Base-by-base conservation (phyloP, 331 rosid species). In the Acacia concinna region DNA sequence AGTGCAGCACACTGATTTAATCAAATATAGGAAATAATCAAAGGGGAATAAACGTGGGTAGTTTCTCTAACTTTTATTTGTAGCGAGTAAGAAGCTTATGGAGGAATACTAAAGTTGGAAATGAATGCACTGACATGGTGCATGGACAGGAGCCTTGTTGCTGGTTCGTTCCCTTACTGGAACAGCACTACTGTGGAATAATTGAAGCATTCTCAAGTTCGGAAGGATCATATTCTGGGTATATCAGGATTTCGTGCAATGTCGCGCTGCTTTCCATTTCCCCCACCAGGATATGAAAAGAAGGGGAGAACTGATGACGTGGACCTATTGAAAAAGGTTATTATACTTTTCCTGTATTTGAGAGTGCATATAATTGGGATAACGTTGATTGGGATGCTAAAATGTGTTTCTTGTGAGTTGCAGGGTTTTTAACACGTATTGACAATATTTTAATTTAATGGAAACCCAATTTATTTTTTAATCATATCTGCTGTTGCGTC, bases 251-350 rank as follows among this genome's bases (percentile, higher is more conserved):
- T 91, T 81, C 85, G 90, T 91, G 97, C 98, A 83, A 94, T 94
- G 98, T 94, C 98, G 85, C 98, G 98, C 85, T 94, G 98, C 91
- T 94, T 88, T 88, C 94, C 98, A 76, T 94, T 94, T 85, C 97
- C 94, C 40, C 98, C 96, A 38, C 94, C 96, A 34, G 98, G 97
- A 85, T 94, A 92, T 90, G 92, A 90, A 87, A 94, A 90, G 91
- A 90, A 90, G 87, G 84, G 86, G 83, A 83, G 89, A 84, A 80
- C 88, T 5, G 91, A 89, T 83, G 91, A 88, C 68, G 89, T 71
- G 82, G 89, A 92, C 86, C 73, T 87, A 47, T 81, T 86, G 28
- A 87, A 84, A 83, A 84, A 94, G 98, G 98, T 94, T 87, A 79
- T 74, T 84, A 69, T 68, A 52, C 81, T 81, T 65, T 82, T 81